Evolutionary conservation across 805 yeast species (phyloP).

Genomic region (Ogataea saltuana): DNA sequence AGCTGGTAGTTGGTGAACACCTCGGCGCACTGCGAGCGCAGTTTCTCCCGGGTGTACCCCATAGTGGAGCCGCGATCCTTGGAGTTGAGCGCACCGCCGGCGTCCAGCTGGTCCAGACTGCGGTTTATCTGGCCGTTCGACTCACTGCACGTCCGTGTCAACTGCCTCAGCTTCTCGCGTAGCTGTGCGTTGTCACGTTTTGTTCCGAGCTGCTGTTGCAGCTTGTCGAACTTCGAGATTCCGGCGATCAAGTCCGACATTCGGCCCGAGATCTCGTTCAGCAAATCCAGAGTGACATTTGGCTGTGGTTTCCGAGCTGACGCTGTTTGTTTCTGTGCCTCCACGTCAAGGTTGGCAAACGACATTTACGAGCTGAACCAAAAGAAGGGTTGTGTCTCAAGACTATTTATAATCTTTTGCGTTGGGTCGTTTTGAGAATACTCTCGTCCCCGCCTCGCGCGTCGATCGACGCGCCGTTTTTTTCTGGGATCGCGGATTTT

Average conservation of each 20-base stretch:
- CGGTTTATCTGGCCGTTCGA: conserved; percentile 20
- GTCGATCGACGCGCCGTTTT: conserved; percentile 2
- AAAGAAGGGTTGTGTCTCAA: background rate
- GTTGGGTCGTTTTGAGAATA: conserved; percentile 1
- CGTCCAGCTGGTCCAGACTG: conserved; percentile 18
- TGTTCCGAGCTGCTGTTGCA: conserved; percentile 53
- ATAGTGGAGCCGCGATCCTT: conserved; percentile 13
- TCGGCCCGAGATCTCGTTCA: conserved; percentile 23
- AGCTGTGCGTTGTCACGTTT: conserved; percentile 45
- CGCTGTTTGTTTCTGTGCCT: conserved; percentile 41
- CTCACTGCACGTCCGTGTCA: conserved; percentile 19
- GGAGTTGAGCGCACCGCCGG: too few relatives aligned
- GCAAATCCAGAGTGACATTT: too few relatives aligned
- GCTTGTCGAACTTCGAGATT: conserved; percentile 51
- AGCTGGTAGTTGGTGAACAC: conserved; percentile 47
- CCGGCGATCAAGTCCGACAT: conserved; percentile 37
- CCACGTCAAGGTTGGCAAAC: conserved; percentile 53
- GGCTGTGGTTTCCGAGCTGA: background rate
- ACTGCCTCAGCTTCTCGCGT: conserved; percentile 36
- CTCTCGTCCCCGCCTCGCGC: background rate
- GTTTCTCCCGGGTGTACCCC: conserved; percentile 48
- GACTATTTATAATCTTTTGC: background rate
- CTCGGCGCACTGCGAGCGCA: conserved; percentile 56
- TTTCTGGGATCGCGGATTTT: background rate
- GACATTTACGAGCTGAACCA: conserved; percentile 41